A percentile compares a stretch with the other conserved stretches of the same genome.
Evolutionary conservation across 1,284 basidiomycete species (phyloP).

Genomic region (Trametes versicolor): DNA sequence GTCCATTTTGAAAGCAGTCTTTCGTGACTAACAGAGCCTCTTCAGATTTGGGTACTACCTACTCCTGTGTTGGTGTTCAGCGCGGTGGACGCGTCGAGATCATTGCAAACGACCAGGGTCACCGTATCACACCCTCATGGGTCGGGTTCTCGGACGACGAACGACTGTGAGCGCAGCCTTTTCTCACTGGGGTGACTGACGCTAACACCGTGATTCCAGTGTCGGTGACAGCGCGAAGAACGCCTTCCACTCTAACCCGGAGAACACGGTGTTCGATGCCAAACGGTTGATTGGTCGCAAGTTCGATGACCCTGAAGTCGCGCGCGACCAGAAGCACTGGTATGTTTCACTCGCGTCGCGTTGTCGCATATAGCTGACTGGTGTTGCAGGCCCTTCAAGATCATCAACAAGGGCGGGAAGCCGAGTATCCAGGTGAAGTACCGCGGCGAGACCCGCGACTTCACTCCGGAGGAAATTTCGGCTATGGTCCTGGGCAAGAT

Average conservation of each 20-base stretch:
- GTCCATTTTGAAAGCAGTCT: too few species aligned
- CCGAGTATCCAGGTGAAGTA: slow-evolving; percentile 88
- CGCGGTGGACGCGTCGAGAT: slow-evolving; percentile 95
- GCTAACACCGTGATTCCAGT: slow-evolving; percentile 46
- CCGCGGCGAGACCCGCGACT: slow-evolving; percentile 87
- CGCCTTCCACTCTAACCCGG: slow-evolving; percentile 84
- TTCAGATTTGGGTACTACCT: slow-evolving; percentile 84
- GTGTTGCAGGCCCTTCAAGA: slow-evolving; percentile 72
- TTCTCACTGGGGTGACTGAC: background rate
- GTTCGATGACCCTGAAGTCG: slow-evolving; percentile 80
- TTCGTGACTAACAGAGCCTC: background rate
- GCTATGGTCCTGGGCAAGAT: slow-evolving; percentile 98
- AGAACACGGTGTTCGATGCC: slow-evolving; percentile 97
- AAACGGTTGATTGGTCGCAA: slow-evolving; percentile 97
- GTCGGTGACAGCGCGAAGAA: slow-evolving; percentile 86
- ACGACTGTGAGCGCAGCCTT: slow-evolving; percentile 70
- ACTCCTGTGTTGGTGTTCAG: slow-evolving; percentile 91
- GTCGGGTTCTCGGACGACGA: slow-evolving; percentile 93
- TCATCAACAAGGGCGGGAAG: slow-evolving; percentile 86
- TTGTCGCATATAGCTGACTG: background rate
- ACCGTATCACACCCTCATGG: slow-evolving; percentile 97
- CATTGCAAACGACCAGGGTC: slow-evolving; percentile 97
- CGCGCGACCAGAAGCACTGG: slow-evolving; percentile 89
- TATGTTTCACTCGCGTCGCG: slow-evolving; percentile 40
- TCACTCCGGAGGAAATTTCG: slow-evolving; percentile 89